Conservation (phyloP, 1,284 basidiomycete genomes). For the Melampsora larici-populina region DNA sequence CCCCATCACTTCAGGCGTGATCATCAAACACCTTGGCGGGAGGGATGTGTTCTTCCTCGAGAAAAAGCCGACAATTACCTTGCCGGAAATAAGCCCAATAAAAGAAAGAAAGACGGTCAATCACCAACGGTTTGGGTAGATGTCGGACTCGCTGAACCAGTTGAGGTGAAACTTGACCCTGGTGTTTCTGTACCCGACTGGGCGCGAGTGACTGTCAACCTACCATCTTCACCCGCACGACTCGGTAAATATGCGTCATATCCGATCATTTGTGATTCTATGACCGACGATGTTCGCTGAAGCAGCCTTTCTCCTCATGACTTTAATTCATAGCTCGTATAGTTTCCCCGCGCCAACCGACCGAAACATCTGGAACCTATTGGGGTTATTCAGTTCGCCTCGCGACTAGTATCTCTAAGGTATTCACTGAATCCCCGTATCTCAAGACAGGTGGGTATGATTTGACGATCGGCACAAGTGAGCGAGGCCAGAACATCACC, state of each 20-base stretch:
- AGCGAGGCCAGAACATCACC: constrained; percentile 49
- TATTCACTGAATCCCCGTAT: constrained; percentile 42
- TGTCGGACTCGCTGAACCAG: constrained; percentile 50
- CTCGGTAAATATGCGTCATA: background rate
- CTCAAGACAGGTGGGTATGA: constrained; percentile 50
- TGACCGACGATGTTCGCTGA: background rate
- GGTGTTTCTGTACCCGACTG: constrained; percentile 42
- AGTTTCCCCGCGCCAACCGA: constrained; percentile 51
- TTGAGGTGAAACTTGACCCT: constrained; percentile 44
- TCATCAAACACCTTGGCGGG: constrained; percentile 50
- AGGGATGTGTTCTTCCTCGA: constrained; percentile 46
- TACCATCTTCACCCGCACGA: constrained; percentile 42
- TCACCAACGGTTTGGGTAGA: constrained; percentile 47
- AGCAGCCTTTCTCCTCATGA: background rate
- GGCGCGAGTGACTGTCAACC: constrained; percentile 50
- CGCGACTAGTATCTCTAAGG: constrained; percentile 46
- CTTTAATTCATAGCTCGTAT: constrained; percentile 44
- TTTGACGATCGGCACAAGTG: constrained; percentile 52
- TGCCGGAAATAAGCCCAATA: constrained; percentile 6
- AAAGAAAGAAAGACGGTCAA: constrained; percentile 15
- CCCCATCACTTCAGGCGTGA: constrained; percentile 52
- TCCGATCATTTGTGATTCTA: background rate
- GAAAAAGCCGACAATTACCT: constrained; percentile 36
- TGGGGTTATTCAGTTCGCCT: constrained; percentile 53
- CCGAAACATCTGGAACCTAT: constrained; percentile 49